Base-by-base conservation (phyloP, 78 protist species). In the Capsaspora owczarzaki region DNA sequence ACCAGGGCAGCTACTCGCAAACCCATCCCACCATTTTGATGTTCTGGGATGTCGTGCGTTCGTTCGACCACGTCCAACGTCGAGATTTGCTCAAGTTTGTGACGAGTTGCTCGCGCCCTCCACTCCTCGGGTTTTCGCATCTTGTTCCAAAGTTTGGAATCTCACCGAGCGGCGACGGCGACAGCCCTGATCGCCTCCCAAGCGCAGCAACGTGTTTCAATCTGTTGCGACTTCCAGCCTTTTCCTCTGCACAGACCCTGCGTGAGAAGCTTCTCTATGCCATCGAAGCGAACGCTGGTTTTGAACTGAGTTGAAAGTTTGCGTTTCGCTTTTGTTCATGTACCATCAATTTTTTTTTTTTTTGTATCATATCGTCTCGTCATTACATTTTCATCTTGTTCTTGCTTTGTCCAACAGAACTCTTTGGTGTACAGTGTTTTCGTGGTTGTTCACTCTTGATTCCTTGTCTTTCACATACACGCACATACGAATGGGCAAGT, bases 401-500 rank as follows among this genome's bases (percentile, higher is more conserved):
- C n/a, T n/a, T n/a, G n/a, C n/a, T n/a, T n/a, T n/a, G n/a, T n/a
- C n/a, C n/a, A n/a, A n/a, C n/a, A n/a, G n/a, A n/a, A n/a, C n/a
- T n/a, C n/a, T n/a, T n/a, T n/a, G n/a, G n/a, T n/a, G n/a, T n/a
- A n/a, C n/a, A n/a, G n/a, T n/a, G n/a, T n/a, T n/a, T n/a, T n/a
- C n/a, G n/a, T n/a, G n/a, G n/a, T n/a, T n/a, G n/a, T n/a, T n/a
- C n/a, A n/a, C n/a, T n/a, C n/a, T n/a, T n/a, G n/a, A n/a, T n/a
- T n/a, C n/a, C n/a, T n/a, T n/a, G n/a, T n/a, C n/a, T n/a, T n/a
- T n/a, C n/a, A n/a, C n/a, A n/a, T n/a, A n/a, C n/a, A n/a, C n/a
- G n/a, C n/a, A n/a, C n/a, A n/a, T n/a, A n/a, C n/a, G n/a, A n/a
- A 90, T 90, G 93, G 93, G 93, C 25, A 70, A 77, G 72, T 43